A percentile compares a stretch with the other conserved stretches of the same genome.
These are phyloP conservation scores for Pythium guiyangense DNA, from an alignment of 352 stramenopile genomes.

Conservation along the genomic window DNA sequence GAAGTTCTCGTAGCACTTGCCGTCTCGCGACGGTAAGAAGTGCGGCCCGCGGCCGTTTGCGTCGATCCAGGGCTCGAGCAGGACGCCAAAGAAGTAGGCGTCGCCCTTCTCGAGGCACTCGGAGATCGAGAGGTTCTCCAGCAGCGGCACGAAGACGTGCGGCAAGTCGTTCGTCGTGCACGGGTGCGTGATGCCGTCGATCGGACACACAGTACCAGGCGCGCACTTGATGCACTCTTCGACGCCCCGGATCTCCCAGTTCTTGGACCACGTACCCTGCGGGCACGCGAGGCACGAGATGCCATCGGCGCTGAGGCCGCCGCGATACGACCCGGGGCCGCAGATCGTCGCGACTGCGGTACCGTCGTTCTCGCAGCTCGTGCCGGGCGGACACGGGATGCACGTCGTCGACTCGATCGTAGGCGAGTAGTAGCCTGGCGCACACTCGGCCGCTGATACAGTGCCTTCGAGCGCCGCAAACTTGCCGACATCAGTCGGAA, in stretches of 20 bases:
- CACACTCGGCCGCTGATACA: constrained; percentile 89
- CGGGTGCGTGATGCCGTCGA: constrained; percentile 94
- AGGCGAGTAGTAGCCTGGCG: constrained; percentile 94
- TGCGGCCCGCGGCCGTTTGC: constrained; percentile 88
- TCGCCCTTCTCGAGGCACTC: constrained; percentile 86
- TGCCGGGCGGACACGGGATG: constrained; percentile 91
- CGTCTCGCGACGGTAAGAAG: constrained; percentile 79
- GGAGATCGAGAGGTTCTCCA: constrained; percentile 76
- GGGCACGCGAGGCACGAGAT: constrained; percentile 89
- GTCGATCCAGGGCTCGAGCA: constrained; percentile 95
- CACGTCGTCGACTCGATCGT: constrained; percentile 93
- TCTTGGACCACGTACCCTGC: constrained; percentile 97
- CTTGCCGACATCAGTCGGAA: constrained; percentile 89
- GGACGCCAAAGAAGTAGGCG: constrained; percentile 92
- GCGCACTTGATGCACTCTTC: constrained; percentile 92
- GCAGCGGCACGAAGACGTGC: constrained; percentile 83
- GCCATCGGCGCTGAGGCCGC: constrained; percentile 79
- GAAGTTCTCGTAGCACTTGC: constrained; percentile 93
- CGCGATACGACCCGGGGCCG: constrained; percentile 91
- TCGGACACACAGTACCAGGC: constrained; percentile 89
- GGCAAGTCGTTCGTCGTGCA: constrained; percentile 92
- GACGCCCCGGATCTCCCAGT: constrained; percentile 95
- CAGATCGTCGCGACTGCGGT: constrained; percentile 88
- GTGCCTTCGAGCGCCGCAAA: constrained; percentile 92
- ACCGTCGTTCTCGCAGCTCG: constrained; percentile 89